phyloP scores from a whole-genome alignment of 139 green algal genomes.

The Micromonas commoda region DNA sequence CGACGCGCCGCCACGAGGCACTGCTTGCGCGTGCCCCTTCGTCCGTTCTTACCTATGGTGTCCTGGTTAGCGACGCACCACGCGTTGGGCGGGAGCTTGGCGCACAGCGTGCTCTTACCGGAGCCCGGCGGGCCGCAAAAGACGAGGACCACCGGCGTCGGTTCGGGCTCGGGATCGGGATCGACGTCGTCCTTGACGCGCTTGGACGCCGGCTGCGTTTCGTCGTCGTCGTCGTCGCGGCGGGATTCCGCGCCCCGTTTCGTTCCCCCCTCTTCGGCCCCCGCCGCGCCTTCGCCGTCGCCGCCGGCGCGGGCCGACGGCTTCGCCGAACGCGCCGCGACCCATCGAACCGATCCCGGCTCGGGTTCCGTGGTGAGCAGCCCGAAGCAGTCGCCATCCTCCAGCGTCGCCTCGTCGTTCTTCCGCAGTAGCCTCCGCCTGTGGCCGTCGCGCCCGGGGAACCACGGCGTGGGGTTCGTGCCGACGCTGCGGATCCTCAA shows the following conservation, averaged over 20 bases:
- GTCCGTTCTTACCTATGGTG: neutral
- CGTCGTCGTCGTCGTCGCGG: constrained; percentile 13
- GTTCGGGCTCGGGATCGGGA: neutral
- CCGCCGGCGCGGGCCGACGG: neutral
- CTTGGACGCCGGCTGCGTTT: constrained; percentile 5
- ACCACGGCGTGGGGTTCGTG: neutral
- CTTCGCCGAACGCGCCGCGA: neutral
- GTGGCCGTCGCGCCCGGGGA: neutral
- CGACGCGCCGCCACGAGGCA: neutral
- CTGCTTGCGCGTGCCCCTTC: constrained; percentile 16
- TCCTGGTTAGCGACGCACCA: constrained; percentile 25
- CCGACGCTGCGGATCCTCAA: neutral
- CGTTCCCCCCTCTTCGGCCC: neutral
- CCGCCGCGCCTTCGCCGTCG: neutral
- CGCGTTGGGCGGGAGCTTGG: neutral
- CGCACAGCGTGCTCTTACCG: neutral
- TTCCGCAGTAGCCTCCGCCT: neutral
- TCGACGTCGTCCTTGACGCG: constrained; percentile 15
- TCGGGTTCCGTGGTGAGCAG: neutral
- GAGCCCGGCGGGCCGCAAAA: neutral
- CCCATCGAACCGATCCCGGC: neutral
- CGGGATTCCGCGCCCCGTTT: neutral
- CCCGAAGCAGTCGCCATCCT: neutral
- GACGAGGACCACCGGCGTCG: neutral
- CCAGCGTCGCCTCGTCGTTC: neutral